These are phyloP conservation scores for Mortierella sp. DNA, from an alignment of 371 early-diverging fungal genomes.

Conservation along the genomic window DNA sequence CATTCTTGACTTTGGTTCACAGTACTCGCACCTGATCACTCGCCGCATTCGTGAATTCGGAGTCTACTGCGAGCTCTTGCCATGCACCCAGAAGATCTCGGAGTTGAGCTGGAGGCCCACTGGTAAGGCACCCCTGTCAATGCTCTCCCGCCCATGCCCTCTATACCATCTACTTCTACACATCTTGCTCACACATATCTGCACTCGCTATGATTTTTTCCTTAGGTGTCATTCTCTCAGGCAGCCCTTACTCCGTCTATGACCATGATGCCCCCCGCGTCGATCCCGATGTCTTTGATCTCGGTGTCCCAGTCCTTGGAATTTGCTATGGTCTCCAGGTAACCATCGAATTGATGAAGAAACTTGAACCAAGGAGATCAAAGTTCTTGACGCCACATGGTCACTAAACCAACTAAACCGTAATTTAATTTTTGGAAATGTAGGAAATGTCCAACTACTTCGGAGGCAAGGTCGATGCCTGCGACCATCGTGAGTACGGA, in stretches of 20 bases:
- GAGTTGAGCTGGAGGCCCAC: conserved; percentile 96
- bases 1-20: conserved; percentile 98
- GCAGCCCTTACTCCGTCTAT: conserved; percentile 97
- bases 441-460: conserved; percentile 90
- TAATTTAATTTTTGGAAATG: not conserved
- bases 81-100: conserved; percentile 94
- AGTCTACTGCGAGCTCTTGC: conserved; percentile 97
- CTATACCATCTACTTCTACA: not conserved
- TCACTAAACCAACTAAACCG: not conserved
- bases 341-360: conserved; percentile 9
- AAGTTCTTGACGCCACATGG: not conserved
- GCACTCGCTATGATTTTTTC: not conserved
- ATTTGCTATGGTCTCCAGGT: conserved; percentile 98
- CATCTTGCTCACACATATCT: not conserved
- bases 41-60: conserved; percentile 96
- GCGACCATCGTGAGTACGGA: conserved; percentile 96
- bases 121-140: conserved; percentile 63
- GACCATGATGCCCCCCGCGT: conserved; percentile 95
- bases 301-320: conserved; percentile 94
- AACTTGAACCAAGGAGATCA: conserved; percentile 1
- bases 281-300: conserved; percentile 89
- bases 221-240: conserved; percentile 89
- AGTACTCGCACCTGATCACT: conserved; percentile 97
- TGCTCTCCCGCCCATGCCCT: not conserved
- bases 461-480: conserved; percentile 90